These are phyloP conservation scores for Penicillium janthinellum DNA, from an alignment of 2,329 filamentous ascomycete species.

Conservation along the genomic window DNA sequence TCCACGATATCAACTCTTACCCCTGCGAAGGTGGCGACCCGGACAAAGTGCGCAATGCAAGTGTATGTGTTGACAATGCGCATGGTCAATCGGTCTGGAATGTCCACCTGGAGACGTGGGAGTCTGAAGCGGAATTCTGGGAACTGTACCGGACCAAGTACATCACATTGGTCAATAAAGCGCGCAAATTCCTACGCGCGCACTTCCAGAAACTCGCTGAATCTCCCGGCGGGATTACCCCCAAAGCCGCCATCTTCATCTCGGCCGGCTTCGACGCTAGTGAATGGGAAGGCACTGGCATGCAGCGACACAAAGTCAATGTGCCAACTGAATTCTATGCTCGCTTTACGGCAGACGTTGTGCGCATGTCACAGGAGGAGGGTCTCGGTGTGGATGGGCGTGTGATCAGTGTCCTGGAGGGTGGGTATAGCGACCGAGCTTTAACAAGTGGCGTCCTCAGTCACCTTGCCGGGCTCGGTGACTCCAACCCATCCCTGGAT, in stretches of 20 bases:
- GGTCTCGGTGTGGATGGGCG: slow-evolving; percentile 77
- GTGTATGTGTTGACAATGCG: slow-evolving; percentile 89
- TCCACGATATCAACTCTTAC: slow-evolving; percentile 98
- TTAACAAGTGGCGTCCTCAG: slow-evolving; percentile 85
- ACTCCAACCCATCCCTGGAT: slow-evolving; percentile 50
- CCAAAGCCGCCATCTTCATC: slow-evolving; percentile 87
- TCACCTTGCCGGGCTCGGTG: slow-evolving; percentile 75
- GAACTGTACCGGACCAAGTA: slow-evolving; percentile 80
- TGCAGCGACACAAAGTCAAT: slow-evolving; percentile 95
- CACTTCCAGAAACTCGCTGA: slow-evolving; percentile 68
- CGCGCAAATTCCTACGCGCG: slow-evolving; percentile 70
- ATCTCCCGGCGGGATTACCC: slow-evolving; percentile 59
- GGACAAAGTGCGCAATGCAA: slow-evolving; percentile 91
- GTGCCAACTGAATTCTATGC: slow-evolving; percentile 98
- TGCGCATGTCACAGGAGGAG: slow-evolving; percentile 78
- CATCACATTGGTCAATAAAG: slow-evolving; percentile 74
- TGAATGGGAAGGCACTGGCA: slow-evolving; percentile 86
- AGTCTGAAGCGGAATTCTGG: slow-evolving; percentile 84
- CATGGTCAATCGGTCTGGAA: slow-evolving; percentile 97
- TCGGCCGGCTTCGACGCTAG: slow-evolving; percentile 97
- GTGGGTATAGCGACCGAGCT: slow-evolving; percentile 92
- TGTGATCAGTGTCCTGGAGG: slow-evolving; percentile 90
- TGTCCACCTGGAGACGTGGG: slow-evolving; percentile 88
- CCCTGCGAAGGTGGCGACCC: slow-evolving; percentile 93
- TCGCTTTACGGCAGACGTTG: slow-evolving; percentile 81